phyloP scores from a whole-genome alignment of 176 grass and related monocot species.

The Oryza brachyantha region DNA sequence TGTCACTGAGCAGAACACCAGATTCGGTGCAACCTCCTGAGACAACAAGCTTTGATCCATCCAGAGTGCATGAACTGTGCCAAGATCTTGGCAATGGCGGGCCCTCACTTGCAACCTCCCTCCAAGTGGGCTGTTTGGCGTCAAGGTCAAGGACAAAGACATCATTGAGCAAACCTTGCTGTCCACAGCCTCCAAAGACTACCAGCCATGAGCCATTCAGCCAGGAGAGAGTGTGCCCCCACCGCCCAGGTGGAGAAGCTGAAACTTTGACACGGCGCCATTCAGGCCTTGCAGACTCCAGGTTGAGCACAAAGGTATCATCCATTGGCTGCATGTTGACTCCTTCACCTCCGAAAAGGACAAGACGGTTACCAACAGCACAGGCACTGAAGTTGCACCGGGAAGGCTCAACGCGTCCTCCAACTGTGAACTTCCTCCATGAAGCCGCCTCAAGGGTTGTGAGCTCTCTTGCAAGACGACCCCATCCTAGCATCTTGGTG shows the following conservation, averaged over 20 bases:
- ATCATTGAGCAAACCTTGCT: conserved; percentile 78
- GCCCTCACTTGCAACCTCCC: conserved; percentile 54
- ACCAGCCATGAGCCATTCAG: conserved; percentile 92
- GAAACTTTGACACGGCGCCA: conserved; percentile 81
- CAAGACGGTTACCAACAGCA: conserved; percentile 79
- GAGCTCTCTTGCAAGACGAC: conserved; percentile 89
- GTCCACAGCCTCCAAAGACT: conserved; percentile 90
- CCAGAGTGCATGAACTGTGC: conserved; percentile 94
- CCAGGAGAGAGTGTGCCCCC: conserved; percentile 93
- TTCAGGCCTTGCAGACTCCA: conserved; percentile 73
- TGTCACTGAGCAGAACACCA: conserved; percentile 86
- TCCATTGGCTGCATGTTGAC: conserved; percentile 97
- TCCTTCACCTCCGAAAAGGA: conserved; percentile 94
- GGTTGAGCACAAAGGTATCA: conserved; percentile 95
- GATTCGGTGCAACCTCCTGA: conserved; percentile 84
- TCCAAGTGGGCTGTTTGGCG: conserved; percentile 85
- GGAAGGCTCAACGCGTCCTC: conserved; percentile 86
- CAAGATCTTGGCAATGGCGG: conserved; percentile 86
- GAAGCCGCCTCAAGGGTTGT: conserved; percentile 94
- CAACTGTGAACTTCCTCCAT: conserved; percentile 94
- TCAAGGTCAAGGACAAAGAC: conserved; percentile 90
- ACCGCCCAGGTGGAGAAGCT: conserved; percentile 80
- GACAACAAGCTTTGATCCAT: conserved; percentile 88
- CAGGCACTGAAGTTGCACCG: conserved; percentile 97
- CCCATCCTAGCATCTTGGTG: conserved; percentile 81